phyloP scores from a whole-genome alignment of 495 filamentous ascomycete species.

The Hapsidospora chrysogenum region DNA sequence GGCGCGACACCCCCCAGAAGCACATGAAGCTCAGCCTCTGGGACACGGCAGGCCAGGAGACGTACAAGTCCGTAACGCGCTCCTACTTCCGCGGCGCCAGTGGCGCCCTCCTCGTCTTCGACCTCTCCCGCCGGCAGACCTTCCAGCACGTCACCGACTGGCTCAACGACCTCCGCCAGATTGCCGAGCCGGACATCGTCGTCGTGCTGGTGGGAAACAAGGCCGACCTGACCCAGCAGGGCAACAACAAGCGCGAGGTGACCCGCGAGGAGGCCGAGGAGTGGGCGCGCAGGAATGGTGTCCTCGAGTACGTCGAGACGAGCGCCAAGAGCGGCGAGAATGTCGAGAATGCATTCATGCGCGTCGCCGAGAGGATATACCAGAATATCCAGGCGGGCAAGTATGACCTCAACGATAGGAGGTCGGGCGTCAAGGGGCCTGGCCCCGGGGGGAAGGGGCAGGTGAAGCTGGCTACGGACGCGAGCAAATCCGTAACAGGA shows the following conservation, averaged over 20 bases:
- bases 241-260: slow-evolving; percentile 55
- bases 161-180: slow-evolving; percentile 81
- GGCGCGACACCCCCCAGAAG: slow-evolving; percentile 32
- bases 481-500: slow-evolving; percentile 11
- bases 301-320: slow-evolving; percentile 90
- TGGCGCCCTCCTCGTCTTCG: slow-evolving; percentile 86
- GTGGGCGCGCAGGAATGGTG: slow-evolving; percentile 69
- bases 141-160: slow-evolving; percentile 75
- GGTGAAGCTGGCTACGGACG: slow-evolving; percentile 20
- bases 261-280: slow-evolving; percentile 63
- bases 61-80: slow-evolving; percentile 85
- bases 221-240: slow-evolving; percentile 48
- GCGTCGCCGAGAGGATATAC: slow-evolving; percentile 86
- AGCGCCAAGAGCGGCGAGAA: slow-evolving; percentile 84
- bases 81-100: slow-evolving; percentile 91
- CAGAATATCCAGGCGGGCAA: slow-evolving; percentile 84
- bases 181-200: slow-evolving; percentile 85
- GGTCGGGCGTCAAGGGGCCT: slow-evolving; percentile 71
- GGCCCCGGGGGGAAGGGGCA: slow-evolving; percentile 33
- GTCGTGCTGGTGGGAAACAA: slow-evolving; percentile 95
- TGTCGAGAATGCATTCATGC: slow-evolving; percentile 82
- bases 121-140: slow-evolving; percentile 74
- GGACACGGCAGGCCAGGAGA: slow-evolving; percentile 97
- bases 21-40: slow-evolving; percentile 66
- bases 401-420: slow-evolving; percentile 86